Evolutionary conservation across 1,139 yeast genomes (phyloP), one percentile per base, ranked within the genome.

Genomic region (Schwanniomyces etchellsii): DNA sequence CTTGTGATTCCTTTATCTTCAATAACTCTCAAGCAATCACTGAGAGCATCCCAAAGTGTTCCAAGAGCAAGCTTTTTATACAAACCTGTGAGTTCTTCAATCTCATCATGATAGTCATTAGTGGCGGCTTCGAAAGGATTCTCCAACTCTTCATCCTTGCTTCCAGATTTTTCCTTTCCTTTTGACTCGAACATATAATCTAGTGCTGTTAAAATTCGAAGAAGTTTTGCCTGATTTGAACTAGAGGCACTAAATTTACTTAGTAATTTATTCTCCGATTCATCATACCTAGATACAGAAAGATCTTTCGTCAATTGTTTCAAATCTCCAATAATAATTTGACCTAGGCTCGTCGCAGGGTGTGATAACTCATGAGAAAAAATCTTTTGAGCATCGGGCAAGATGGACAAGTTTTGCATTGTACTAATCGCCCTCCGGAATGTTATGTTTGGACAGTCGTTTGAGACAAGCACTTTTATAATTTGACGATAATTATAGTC

Each of bases 171-270:
- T 20, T 47, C 49, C 23, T 49, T 47, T 22, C 50, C 56, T 21
- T 50, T 60, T 2, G 67, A 55, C 38, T 78, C 83, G 53, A 77
- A 82, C 55, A 89, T 68, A 46, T 82, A 88, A 47, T 89, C 96
- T 39, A 89, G 68, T 0, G 96, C 96, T 1, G 97, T 89, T 43
- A 89, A 64, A 4, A 88, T 80, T 32, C 96, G 68, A 35, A 91
- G 62, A 14, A 91, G 59, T 47, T 88, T 88, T 6, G 96, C 86
- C 52, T 89, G 97, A 37, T 83, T 88, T 0, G 96, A 83, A 29
- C 85, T 78, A 2, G 89, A 77, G 0, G 89, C 77, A 11, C 93
- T 82, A 47, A 89, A 86, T 43, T 75, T 76, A 12, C 75, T 62
- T 40, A 88, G 65, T 2, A 71, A 55, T 30, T 72, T 74, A 14